These are phyloP conservation scores for Agastache rugosa DNA, from an alignment of 257 asterid species.

Conservation along the genomic window DNA sequence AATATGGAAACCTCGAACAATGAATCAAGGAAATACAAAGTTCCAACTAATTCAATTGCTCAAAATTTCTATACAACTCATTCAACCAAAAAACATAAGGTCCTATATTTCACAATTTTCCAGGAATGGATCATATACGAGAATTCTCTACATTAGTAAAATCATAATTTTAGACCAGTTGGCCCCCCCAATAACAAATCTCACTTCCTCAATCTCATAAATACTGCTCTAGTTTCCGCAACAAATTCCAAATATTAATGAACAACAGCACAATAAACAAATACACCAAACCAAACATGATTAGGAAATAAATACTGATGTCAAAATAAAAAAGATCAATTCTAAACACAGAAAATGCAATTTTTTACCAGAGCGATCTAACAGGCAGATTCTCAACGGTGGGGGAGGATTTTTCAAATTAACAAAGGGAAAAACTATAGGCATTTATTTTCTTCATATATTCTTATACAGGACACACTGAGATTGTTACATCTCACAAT, in stretches of 20 bases:
- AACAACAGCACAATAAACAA: slow-evolving; percentile 1
- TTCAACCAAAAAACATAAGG: not conserved
- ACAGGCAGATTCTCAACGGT: too few species aligned
- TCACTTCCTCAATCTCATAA: slow-evolving; percentile 1
- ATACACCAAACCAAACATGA: not conserved
- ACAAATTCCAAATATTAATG: slow-evolving; percentile 8
- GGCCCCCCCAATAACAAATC: not conserved
- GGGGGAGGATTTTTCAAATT: too few species aligned
- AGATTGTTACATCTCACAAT: too few species aligned
- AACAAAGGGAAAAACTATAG: too few species aligned
- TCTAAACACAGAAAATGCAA: too few species aligned
- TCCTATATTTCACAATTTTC: not conserved
- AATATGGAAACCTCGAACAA: not conserved
- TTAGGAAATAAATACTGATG: too few species aligned
- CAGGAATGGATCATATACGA: slow-evolving; percentile 1
- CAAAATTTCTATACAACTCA: not conserved
- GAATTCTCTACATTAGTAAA: slow-evolving; percentile 18
- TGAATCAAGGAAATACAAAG: not conserved
- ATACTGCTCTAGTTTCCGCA: slow-evolving; percentile 13
- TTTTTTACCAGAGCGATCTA: too few species aligned
- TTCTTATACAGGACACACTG: slow-evolving; percentile 2
- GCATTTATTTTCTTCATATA: not conserved
- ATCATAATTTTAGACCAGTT: slow-evolving; percentile 6
- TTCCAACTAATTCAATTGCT: not conserved
- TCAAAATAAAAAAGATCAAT: too few species aligned